Conservation (phyloP, 768 basidiomycete species). For the Pisolithus microcarpus region DNA sequence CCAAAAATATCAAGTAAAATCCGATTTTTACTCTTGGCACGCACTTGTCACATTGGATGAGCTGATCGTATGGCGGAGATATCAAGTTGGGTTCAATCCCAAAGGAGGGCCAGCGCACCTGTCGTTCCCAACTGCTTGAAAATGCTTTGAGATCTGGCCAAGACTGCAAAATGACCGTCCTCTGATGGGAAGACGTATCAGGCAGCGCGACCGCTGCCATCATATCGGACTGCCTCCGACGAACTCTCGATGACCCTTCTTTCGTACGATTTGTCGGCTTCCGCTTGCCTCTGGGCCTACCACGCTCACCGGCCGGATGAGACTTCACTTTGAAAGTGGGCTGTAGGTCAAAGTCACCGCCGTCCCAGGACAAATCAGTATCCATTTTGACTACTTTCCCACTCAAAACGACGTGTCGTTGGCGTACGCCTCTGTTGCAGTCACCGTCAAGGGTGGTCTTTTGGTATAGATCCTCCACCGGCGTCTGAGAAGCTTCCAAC, state of each 20-base stretch:
- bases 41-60: constrained; percentile 30
- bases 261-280: background rate
- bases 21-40: background rate
- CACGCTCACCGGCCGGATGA: background rate
- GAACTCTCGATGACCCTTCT: background rate
- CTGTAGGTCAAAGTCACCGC: background rate
- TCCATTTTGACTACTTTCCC: background rate
- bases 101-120: constrained; percentile 9
- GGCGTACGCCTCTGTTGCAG: too few relatives aligned
- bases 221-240: background rate
- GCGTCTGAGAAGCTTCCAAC: too few relatives aligned
- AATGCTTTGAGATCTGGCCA: constrained; percentile 12
- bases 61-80: constrained; percentile 10
- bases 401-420: background rate
- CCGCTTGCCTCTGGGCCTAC: background rate
- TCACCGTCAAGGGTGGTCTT: background rate
- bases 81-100: background rate
- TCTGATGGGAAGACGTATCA: background rate
- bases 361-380: too few relatives aligned
- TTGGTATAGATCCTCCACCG: background rate
- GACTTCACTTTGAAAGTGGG: background rate
- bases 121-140: constrained; percentile 16
- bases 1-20: background rate
- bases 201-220: background rate
- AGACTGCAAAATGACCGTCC: background rate